phyloP scores from a whole-genome alignment of 768 basidiomycete genomes.

The Calocybe gangraenosa region DNA sequence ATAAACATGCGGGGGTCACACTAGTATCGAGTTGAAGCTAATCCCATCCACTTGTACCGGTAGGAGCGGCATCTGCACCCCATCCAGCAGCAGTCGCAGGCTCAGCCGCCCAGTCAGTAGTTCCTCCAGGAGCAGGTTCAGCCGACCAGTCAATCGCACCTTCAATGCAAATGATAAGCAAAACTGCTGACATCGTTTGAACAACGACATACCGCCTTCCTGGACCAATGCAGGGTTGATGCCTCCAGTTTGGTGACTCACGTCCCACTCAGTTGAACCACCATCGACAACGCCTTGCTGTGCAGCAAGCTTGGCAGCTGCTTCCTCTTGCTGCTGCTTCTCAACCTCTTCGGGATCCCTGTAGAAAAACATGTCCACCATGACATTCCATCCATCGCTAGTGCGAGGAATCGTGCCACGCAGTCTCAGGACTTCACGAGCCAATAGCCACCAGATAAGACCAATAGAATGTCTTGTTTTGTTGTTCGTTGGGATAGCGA shows the following conservation, averaged over 20 bases:
- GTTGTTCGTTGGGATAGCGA: conserved; percentile 99
- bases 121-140: conserved; percentile 45
- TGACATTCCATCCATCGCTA: conserved; percentile 92
- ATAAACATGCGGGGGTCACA: conserved; percentile 3
- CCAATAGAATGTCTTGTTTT: conserved; percentile 97
- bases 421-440: conserved; percentile 94
- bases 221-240: conserved; percentile 78
- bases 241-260: conserved; percentile 61
- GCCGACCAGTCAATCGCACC: conserved; percentile 85
- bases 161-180: conserved; percentile 18
- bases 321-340: conserved; percentile 94
- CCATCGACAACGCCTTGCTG: conserved; percentile 49
- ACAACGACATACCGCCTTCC: conserved; percentile 48
- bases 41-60: conserved; percentile 36
- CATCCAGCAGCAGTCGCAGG: conserved; percentile 47
- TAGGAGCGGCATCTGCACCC: conserved; percentile 33
- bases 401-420: conserved; percentile 92
- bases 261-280: conserved; percentile 69
- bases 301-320: conserved; percentile 75
- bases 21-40: conserved; percentile 16
- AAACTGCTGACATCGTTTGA: background rate
- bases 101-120: conserved; percentile 88
- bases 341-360: conserved; percentile 99
- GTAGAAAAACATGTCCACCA: conserved; percentile 99
- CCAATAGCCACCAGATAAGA: conserved; percentile 96